These are phyloP conservation scores for Exsudoporus frostii DNA, from an alignment of 768 basidiomycete genomes.

Conservation along the genomic window DNA sequence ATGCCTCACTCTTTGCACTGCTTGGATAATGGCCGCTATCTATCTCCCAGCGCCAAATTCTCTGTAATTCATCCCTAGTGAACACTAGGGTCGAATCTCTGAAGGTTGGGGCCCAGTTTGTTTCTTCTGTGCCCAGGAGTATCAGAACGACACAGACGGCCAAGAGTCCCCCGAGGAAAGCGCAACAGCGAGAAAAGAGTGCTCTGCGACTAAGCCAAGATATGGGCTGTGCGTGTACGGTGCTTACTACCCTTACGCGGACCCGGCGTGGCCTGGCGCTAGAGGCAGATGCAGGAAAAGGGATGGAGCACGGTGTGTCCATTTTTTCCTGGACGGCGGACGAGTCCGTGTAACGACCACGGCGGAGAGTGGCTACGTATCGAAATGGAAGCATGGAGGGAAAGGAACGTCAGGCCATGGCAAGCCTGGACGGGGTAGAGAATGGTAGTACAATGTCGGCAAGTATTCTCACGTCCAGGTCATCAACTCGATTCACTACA, in stretches of 20 bases:
- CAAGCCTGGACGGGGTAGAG: neutral
- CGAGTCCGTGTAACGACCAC: constrained; percentile 16
- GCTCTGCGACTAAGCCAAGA: constrained; percentile 52
- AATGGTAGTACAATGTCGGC: neutral
- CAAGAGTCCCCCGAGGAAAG: constrained; percentile 49
- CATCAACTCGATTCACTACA: constrained; percentile 1
- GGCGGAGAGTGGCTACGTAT: constrained; percentile 7
- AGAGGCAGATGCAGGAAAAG: constrained; percentile 56
- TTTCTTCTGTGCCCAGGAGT: constrained; percentile 42
- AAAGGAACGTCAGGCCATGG: neutral
- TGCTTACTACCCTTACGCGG: constrained; percentile 55
- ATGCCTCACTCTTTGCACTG: constrained; percentile 55
- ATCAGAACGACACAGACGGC: constrained; percentile 43
- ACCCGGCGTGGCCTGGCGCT: constrained; percentile 50
- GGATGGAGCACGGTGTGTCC: constrained; percentile 48
- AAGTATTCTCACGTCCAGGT: neutral
- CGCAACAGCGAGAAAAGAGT: constrained; percentile 50
- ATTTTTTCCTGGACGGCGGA: constrained; percentile 40
- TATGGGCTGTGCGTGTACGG: constrained; percentile 37
- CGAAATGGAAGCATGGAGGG: neutral
- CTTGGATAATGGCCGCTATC: constrained; percentile 88
- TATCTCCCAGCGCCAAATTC: constrained; percentile 94
- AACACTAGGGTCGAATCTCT: constrained; percentile 70
- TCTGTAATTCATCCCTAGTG: constrained; percentile 65
- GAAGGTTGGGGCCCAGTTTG: constrained; percentile 35